Evolutionary conservation across 2,329 filamentous ascomycete species (phyloP).

Genomic region (Exophiala bonariae): DNA sequence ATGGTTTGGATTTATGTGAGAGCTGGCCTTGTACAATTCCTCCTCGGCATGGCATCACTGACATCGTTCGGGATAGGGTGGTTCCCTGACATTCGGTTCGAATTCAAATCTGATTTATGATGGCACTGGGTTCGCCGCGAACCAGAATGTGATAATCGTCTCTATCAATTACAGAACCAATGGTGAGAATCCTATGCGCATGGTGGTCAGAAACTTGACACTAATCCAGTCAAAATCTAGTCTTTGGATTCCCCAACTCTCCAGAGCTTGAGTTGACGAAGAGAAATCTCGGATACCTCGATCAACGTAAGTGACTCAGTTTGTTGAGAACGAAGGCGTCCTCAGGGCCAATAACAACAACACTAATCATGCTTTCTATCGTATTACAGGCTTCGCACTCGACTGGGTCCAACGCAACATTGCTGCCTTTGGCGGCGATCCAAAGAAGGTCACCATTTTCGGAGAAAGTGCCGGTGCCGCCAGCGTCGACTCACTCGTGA

Average conservation of each 20-base stretch:
- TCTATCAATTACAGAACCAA: constrained; percentile 36
- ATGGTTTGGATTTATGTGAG: constrained; percentile 40
- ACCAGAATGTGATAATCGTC: constrained; percentile 37
- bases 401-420: constrained; percentile 39
- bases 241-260: constrained; percentile 41
- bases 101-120: constrained; percentile 32
- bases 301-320: constrained; percentile 13
- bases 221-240: constrained; percentile 11
- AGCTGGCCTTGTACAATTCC: too few species aligned
- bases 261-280: constrained; percentile 33
- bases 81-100: constrained; percentile 34
- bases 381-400: constrained; percentile 47
- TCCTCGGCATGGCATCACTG: neutral
- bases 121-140: constrained; percentile 30
- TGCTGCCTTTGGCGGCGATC: constrained; percentile 34
- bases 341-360: too few species aligned
- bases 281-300: constrained; percentile 35
- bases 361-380: too few species aligned
- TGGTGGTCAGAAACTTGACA: too few species aligned
- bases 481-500: constrained; percentile 24
- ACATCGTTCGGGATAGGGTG: too few species aligned
- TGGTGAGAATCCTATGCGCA: too few species aligned
- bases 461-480: constrained; percentile 34
- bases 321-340: too few species aligned
- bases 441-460: constrained; percentile 37